Evolutionary conservation across 2,329 filamentous ascomycete species (phyloP).

Genomic region (Xylariaceae sp.): DNA sequence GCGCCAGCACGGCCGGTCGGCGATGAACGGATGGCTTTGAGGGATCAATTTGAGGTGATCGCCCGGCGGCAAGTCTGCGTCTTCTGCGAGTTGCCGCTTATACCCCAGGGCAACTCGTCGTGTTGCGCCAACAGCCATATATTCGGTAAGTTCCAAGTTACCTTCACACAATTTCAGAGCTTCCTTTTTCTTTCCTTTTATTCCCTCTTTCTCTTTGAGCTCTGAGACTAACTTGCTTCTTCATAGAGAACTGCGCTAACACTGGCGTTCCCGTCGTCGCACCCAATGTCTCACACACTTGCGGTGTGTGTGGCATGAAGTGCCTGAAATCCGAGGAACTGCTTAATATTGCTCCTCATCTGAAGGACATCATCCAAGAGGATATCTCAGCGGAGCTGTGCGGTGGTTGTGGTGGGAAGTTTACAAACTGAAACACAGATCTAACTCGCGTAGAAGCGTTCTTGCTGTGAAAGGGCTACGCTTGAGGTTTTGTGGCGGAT

Average conservation of each 20-base stretch:
- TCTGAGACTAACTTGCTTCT: conserved; percentile 14
- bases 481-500: no score
- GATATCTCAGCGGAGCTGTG: conserved; percentile 40
- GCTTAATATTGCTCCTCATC: conserved; percentile 32
- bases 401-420: conserved; percentile 43
- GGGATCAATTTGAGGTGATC: conserved; percentile 48
- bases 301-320: conserved; percentile 60
- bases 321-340: conserved; percentile 56
- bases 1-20: neutral
- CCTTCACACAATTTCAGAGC: neutral
- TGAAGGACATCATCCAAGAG: conserved; percentile 30
- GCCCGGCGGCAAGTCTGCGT: conserved; percentile 51
- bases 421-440: conserved; percentile 24
- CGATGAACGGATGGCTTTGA: conserved; percentile 35
- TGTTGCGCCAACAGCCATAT: conserved; percentile 49
- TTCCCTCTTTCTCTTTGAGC: neutral
- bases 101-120: conserved; percentile 44
- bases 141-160: conserved; percentile 42
- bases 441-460: no score
- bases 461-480: no score
- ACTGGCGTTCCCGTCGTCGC: conserved; percentile 61
- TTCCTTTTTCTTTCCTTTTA: neutral
- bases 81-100: conserved; percentile 52
- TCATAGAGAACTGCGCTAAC: conserved; percentile 58
- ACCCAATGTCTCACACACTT: conserved; percentile 60